Evolutionary conservation across 805 yeast genomes (phyloP).

Genomic region (Wickerhamiella shivajii): DNA sequence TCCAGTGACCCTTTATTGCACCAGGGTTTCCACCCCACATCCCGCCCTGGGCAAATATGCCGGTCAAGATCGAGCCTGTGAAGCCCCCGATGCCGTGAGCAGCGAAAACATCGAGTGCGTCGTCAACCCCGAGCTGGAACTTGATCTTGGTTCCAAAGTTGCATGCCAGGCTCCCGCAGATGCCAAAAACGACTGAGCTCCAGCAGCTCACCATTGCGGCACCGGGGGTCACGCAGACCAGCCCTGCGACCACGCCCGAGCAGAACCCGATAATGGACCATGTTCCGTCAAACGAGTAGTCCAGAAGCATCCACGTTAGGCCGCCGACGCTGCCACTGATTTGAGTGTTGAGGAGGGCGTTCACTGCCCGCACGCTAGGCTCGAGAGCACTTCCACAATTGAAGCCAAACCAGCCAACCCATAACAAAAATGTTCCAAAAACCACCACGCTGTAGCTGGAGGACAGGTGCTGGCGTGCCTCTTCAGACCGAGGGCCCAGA

Average conservation of each 20-base stretch:
- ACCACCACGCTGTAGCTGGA: constrained; percentile 54
- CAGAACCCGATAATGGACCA: constrained; percentile 93
- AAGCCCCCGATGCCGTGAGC: constrained; percentile 32
- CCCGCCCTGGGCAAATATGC: constrained; percentile 82
- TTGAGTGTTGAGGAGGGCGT: constrained; percentile 40
- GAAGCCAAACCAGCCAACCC: constrained; percentile 71
- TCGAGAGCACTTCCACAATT: constrained; percentile 50
- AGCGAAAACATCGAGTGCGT: constrained; percentile 91
- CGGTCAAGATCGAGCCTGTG: constrained; percentile 52
- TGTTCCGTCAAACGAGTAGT: constrained; percentile 48
- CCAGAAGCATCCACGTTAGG: constrained; percentile 31
- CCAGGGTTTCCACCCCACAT: constrained; percentile 57
- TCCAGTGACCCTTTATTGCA: constrained; percentile 72
- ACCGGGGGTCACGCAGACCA: constrained; percentile 92
- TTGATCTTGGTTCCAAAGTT: constrained; percentile 79
- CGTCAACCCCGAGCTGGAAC: constrained; percentile 60
- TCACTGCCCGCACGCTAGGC: constrained; percentile 26
- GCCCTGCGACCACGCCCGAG: constrained; percentile 85
- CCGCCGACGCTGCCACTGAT: constrained; percentile 37
- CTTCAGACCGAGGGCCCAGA: constrained; percentile 46
- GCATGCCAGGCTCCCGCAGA: constrained; percentile 58
- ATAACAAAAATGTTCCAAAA: constrained; percentile 50
- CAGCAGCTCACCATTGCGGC: constrained; percentile 89
- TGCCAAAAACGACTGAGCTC: constrained; percentile 63
- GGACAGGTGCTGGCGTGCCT: constrained; percentile 34